Evolutionary conservation across 1,139 yeast genomes (phyloP).

Genomic region (Zygoascus sp.): DNA sequence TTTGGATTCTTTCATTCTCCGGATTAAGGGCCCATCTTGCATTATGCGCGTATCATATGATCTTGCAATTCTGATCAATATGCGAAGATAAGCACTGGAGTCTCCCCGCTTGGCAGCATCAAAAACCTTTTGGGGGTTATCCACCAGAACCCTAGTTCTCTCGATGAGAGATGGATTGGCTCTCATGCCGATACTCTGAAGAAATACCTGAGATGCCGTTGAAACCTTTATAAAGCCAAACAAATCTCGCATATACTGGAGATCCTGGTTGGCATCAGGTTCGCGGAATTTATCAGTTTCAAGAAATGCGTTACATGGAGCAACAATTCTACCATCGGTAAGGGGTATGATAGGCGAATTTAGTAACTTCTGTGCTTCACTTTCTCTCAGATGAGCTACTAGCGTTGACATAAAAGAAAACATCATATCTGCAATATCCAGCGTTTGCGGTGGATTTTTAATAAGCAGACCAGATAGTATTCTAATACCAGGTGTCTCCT

Average conservation of each 20-base stretch:
- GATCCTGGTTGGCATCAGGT: conserved; percentile 18
- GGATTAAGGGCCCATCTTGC: conserved; percentile 26
- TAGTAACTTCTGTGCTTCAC: conserved; percentile 22
- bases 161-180: conserved; percentile 35
- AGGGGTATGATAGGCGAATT: conserved; percentile 32
- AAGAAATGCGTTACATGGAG: conserved; percentile 29
- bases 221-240: conserved; percentile 32
- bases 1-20: conserved; percentile 28
- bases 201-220: conserved; percentile 31
- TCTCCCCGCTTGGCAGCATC: not conserved
- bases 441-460: conserved; percentile 25
- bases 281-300: conserved; percentile 12
- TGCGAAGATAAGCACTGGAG: not conserved
- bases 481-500: conserved; percentile 28
- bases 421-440: conserved; percentile 25
- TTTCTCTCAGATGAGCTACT: conserved; percentile 22
- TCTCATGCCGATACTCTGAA: conserved; percentile 35
- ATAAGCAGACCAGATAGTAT: conserved; percentile 25
- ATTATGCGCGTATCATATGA: conserved; percentile 15
- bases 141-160: conserved; percentile 30
- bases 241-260: conserved; percentile 26
- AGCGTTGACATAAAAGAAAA: conserved; percentile 33
- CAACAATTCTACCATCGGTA: not conserved
- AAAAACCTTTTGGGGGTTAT: conserved; percentile 26
- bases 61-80: conserved; percentile 2